Evolutionary conservation across 305 asterid species (phyloP), one percentile per base, ranked within the genome.

Genomic region (Fraxinus floribunda): DNA sequence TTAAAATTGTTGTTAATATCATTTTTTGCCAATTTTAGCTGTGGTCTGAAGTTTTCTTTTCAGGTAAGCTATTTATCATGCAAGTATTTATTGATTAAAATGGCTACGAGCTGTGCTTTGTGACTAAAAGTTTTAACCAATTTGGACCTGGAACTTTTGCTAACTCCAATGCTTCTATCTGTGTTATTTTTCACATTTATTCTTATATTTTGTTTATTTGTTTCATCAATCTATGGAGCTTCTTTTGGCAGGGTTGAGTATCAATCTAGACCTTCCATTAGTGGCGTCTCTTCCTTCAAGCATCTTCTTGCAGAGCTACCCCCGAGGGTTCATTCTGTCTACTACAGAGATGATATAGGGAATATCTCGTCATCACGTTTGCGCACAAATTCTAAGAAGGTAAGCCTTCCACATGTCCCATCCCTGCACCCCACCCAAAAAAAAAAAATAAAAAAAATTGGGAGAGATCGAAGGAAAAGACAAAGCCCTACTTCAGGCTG

Each of bases 281-380:
- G 93, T 84, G 98, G 97, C 79, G 88, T 73, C 80, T 90, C 99
- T 80, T 95, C 99, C 80, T 93, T 95, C 89, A 95, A 91, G 92
- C 94, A 94, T 91, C 92, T 95, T 87, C 91, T 90, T 79, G 99
- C 97, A 32, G 95, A 86, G 83, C 85, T 95, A 77, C 99, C 99
- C 66, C 99, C 98, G 38, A 90, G 96, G 76, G 97, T 94, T 89
- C 99, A 93, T 88, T 95, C 99, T 79, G 99, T 95, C 82, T 95
- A 95, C 90, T 95, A 95, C 92, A 92, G 99, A 85, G 99, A 95
- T 91, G 89, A 86, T 60, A 95, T 95, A 22, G 99, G 98, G 77
- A 95, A 95, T 78, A 94, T 95, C 86, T 95, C 98, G 30, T 86
- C 99, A 68, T 95, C 99, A 64, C 96, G 92, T 29, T 86, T 95